Evolutionary conservation across 257 asterid species (phyloP).

Genomic region (Gardenia jasminoides): DNA sequence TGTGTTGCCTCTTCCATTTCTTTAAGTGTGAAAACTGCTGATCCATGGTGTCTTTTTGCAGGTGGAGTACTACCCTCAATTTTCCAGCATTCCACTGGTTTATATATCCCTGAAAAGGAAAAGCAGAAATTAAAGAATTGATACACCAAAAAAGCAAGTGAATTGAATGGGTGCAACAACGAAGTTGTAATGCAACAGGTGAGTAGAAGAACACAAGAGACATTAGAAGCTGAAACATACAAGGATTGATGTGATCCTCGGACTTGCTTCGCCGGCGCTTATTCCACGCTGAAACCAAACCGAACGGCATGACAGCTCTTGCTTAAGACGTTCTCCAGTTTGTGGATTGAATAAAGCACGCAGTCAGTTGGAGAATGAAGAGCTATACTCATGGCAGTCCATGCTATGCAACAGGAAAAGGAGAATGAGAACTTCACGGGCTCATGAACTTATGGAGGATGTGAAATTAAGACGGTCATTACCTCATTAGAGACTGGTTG

Average conservation of each 20-base stretch:
- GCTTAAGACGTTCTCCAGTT: slow-evolving; percentile 13
- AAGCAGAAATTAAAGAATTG: background rate
- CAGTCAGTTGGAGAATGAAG: background rate
- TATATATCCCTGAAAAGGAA: slow-evolving; percentile 70
- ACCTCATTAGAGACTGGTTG: background rate
- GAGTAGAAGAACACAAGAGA: background rate
- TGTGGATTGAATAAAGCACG: slow-evolving; percentile 11
- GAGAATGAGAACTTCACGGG: background rate
- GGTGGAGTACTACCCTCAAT: slow-evolving; percentile 65
- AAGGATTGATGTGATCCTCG: slow-evolving; percentile 72
- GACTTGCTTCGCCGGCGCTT: slow-evolving; percentile 94
- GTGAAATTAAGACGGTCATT: background rate
- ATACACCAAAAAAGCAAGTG: background rate
- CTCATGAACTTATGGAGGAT: background rate
- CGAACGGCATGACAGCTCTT: slow-evolving; percentile 68
- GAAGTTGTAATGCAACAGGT: slow-evolving; percentile 2
- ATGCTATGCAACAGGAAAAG: background rate
- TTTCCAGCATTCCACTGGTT: slow-evolving; percentile 79
- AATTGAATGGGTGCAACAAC: slow-evolving; percentile 7
- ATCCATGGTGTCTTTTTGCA: slow-evolving; percentile 63
- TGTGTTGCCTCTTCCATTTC: slow-evolving; percentile 92
- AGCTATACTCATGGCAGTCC: background rate
- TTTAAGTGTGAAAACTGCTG: slow-evolving; percentile 72
- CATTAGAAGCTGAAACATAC: slow-evolving; percentile 35
- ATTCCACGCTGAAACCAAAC: slow-evolving; percentile 93